Base-by-base conservation (phyloP, 1,284 basidiomycete species). In the Boletellus sp. region DNA sequence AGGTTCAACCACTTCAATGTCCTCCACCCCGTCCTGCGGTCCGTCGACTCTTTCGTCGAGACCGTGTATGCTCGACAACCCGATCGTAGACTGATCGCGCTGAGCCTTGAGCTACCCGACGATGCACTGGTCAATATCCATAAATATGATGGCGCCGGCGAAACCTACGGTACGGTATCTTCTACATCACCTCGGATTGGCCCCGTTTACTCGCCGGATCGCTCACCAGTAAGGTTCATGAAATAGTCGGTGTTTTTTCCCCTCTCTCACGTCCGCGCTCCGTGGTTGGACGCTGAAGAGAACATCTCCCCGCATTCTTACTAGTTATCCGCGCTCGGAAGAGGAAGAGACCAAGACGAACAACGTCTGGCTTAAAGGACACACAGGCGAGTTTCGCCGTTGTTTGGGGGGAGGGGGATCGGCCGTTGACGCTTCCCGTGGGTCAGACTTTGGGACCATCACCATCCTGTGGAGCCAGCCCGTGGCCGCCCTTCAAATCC, bases 391-490 rank as follows among this genome's bases (percentile, higher is more conserved):
- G 66, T 52, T 22, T 15, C 15, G n/a, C 13, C 13, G 36, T 33
- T 38, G 8, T 6, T 18, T 13, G 19, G 3, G 19, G 21, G 3
- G 8, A 15, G 28, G 3, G n/a, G 39, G 22, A 8, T 24, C 15
- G 4, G 5, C 12, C 18, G 15, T 15, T 54, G 19, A 56, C 24
- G 2, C 5, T 18, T n/a, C 6, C 8, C 8, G 8, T 12, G 28
- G 1, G n/a, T 33, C 16, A 83, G 83, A 85, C 58, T 75, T 82
- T 54, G 81, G 78, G n/a, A 76, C 73, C 15, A 66, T 85, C 49
- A 81, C 78, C 3, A 75, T 84, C 13, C 66, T 85, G 15, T 84
- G 77, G 70, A 81, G 80, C 40, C 83, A 85, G 51, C 82, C 84
- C 0, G 75, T 85, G 4, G 69, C 78, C 12, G 81, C 73, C 0